Evolutionary conservation across 2,329 filamentous ascomycete species (phyloP).

Genomic region (Diaporthe nobilis): DNA sequence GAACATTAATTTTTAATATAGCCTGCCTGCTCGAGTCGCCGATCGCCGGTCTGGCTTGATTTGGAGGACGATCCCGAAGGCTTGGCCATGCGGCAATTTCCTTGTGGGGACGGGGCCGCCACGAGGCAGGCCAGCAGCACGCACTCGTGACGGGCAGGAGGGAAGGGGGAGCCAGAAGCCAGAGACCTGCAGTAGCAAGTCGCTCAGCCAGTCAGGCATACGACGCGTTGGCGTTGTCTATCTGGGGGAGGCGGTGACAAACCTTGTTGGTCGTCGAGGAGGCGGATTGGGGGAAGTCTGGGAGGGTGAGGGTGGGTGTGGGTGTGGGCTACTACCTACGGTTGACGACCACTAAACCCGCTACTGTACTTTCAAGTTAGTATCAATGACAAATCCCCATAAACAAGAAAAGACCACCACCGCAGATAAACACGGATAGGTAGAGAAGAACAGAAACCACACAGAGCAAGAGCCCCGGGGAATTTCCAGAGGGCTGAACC

Average conservation of each 20-base stretch:
- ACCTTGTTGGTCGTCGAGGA: constrained; percentile 17
- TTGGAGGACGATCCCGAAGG: constrained; percentile 32
- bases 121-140: constrained; percentile 17
- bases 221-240: background rate
- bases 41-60: constrained; percentile 28
- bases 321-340: background rate
- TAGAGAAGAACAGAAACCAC: background rate
- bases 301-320: background rate
- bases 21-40: constrained; percentile 15
- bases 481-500: constrained; percentile 28
- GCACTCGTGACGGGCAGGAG: constrained; percentile 8
- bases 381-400: constrained; percentile 20
- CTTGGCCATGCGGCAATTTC: constrained; percentile 33
- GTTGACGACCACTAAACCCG: background rate
- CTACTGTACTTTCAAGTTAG: background rate
- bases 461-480: background rate
- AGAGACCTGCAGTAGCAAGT: background rate
- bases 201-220: constrained; percentile 5
- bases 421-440: background rate
- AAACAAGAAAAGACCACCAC: background rate
- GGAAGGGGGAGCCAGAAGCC: background rate
- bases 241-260: constrained; percentile 23
- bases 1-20: constrained; percentile 26
- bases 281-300: background rate
- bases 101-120: constrained; percentile 28